Conservation (phyloP, 345 rosid genomes). For the Angophora floribunda region DNA sequence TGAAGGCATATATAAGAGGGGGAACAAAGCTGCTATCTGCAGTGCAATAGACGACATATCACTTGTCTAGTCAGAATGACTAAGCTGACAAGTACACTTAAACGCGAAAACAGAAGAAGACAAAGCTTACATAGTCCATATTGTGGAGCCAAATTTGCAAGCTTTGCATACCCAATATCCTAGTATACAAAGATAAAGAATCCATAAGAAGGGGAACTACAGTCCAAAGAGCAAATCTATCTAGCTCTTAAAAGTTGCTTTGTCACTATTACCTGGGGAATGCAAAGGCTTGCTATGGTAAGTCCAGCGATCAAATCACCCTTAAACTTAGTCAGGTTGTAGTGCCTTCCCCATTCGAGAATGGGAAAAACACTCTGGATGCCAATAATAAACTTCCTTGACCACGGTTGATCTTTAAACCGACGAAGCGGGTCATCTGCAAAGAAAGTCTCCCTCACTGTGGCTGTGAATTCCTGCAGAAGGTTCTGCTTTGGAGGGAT, state of each 20-base stretch:
- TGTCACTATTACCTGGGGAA: conserved; percentile 34
- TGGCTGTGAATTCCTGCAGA: conserved; percentile 10
- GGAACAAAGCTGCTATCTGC: conserved; percentile 53
- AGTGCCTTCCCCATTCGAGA: conserved; percentile 31
- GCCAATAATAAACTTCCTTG: conserved; percentile 17
- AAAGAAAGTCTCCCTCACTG: conserved; percentile 34
- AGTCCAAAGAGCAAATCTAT: neutral
- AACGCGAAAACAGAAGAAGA: neutral
- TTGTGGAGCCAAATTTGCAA: conserved; percentile 35
- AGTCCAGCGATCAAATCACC: conserved; percentile 39
- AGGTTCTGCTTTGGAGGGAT: conserved; percentile 23
- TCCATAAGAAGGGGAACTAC: neutral
- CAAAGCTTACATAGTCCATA: conserved; percentile 32
- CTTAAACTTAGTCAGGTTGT: conserved; percentile 17
- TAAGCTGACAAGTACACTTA: neutral
- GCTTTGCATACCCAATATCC: conserved; percentile 39
- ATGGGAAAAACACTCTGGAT: conserved; percentile 36
- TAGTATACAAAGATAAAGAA: conserved; percentile 2
- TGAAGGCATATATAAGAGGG: conserved; percentile 33
- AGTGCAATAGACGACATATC: neutral
- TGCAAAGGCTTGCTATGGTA: conserved; percentile 48
- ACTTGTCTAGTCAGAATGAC: neutral
- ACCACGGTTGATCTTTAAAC: conserved; percentile 24
- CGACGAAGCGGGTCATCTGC: conserved; percentile 40
- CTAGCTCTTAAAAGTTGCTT: neutral